These are phyloP conservation scores for Licmophora abbreviata DNA, from an alignment of 108 stramenopile genomes.

Conservation along the genomic window DNA sequence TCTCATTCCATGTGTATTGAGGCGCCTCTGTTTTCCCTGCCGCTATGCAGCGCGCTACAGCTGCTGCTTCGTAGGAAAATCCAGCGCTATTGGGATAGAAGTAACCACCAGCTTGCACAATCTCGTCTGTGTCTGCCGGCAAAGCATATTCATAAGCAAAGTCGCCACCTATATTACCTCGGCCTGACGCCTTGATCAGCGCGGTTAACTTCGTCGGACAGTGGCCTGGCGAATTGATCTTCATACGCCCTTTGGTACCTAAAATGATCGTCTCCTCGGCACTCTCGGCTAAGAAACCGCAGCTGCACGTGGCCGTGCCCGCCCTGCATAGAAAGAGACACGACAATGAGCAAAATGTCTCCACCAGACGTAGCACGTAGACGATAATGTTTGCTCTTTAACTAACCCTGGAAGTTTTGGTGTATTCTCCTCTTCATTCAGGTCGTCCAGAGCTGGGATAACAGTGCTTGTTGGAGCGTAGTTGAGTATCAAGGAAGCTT, in stretches of 20 bases:
- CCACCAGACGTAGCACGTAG: background rate
- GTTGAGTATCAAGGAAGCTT: slow-evolving; percentile 32
- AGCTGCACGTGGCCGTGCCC: slow-evolving; percentile 45
- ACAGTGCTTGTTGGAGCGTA: slow-evolving; percentile 35
- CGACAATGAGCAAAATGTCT: background rate
- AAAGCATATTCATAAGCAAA: slow-evolving; percentile 38
- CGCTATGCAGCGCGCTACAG: slow-evolving; percentile 69
- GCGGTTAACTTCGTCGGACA: slow-evolving; percentile 62
- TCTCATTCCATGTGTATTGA: slow-evolving; percentile 59
- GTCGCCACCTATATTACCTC: slow-evolving; percentile 24
- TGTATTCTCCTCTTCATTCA: slow-evolving; percentile 8
- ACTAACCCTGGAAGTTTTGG: slow-evolving; percentile 48
- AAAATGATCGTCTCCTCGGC: slow-evolving; percentile 60
- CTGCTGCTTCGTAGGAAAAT: slow-evolving; percentile 76
- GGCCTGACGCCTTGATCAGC: slow-evolving; percentile 31
- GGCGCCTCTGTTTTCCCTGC: slow-evolving; percentile 58
- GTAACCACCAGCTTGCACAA: slow-evolving; percentile 56
- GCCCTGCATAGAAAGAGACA: slow-evolving; percentile 11
- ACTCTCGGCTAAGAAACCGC: slow-evolving; percentile 59
- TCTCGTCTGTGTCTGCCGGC: slow-evolving; percentile 47
- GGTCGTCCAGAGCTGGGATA: slow-evolving; percentile 15
- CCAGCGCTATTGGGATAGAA: slow-evolving; percentile 77
- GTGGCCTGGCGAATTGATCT: slow-evolving; percentile 61
- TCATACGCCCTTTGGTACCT: slow-evolving; percentile 68
- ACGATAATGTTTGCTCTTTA: background rate